Percentiles rank a stretch among this genome's conserved stretches.
phyloP scores from a whole-genome alignment of 257 asterid species.

The Jacaranda mimosifolia region DNA sequence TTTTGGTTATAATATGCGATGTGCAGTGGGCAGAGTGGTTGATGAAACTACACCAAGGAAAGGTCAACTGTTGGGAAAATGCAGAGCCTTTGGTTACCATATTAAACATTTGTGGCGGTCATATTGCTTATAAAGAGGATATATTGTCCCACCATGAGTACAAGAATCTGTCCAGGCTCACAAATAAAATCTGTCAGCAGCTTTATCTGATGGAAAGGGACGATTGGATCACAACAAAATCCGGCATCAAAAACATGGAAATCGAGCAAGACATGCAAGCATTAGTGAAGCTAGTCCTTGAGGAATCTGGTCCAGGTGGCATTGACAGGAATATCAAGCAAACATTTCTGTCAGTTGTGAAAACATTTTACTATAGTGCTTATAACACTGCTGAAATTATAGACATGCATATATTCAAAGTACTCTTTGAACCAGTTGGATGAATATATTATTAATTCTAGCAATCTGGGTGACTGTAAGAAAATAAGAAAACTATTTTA shows the following conservation, averaged over 20 bases:
- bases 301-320: conserved; percentile 23
- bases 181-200: conserved; percentile 43
- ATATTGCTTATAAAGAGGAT: conserved; percentile 28
- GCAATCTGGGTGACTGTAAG: not conserved
- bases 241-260: conserved; percentile 21
- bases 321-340: conserved; percentile 43
- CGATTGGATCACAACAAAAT: not conserved
- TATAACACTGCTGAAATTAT: conserved; percentile 33
- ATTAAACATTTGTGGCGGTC: conserved; percentile 46
- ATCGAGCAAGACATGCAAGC: conserved; percentile 42
- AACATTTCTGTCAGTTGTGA: conserved; percentile 50
- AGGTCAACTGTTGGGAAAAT: conserved; percentile 29
- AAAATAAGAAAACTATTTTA: not conserved
- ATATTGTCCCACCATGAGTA: conserved; percentile 41
- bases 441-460: conserved; percentile 8
- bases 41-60: conserved; percentile 38
- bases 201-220: conserved; percentile 27
- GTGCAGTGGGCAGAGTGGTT: conserved; percentile 60
- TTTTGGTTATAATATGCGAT: not conserved
- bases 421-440: conserved; percentile 45
- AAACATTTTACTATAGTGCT: conserved; percentile 45
- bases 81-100: conserved; percentile 51
- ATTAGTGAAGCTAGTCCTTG: conserved; percentile 42
- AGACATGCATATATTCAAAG: conserved; percentile 45
- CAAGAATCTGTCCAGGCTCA: conserved; percentile 46